Base-by-base conservation (phyloP, 768 basidiomycete genomes). In the Tylopilus balloui region DNA sequence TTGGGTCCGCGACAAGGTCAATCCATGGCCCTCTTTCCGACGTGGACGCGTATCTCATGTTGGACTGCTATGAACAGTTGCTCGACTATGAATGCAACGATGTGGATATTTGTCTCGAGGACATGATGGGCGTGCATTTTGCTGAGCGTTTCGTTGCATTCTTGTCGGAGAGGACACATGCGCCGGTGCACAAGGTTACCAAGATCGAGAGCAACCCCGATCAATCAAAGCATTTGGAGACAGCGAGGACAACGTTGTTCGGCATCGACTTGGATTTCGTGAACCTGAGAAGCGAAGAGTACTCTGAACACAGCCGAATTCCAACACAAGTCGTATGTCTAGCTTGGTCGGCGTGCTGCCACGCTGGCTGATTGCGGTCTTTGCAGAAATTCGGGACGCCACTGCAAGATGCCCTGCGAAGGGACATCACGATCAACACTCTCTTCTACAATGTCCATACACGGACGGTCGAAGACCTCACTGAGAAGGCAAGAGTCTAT, bases 1-100 rank as follows among this genome's bases (percentile, higher is more conserved):
- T 17, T 99, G 96, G 96, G 96, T 98, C 38, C 76, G 96, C 61
- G 96, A 99, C 69, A 99, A 99, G 84, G 95, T 93, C 52, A 57
- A 71, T 65, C 23, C 4, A 17, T 31, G 60, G 15, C 56, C 34
- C 51, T 43, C 25, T 35, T 31, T 43, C 8, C 49, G 36, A 34
- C 34, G 21, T 24, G 44, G 24, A 15, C 34, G 51, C 21, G 44
- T 57, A 47, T 47, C 50, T 64, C 50, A 56, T 55, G 13, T 24
- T 17, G 42, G 29, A 27, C 42, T 31, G 52, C 17, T 50, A 43
- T 52, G 42, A 45, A 50, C 49, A 92, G 96, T 73, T 98, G 38
- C 77, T 98, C 29, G 86, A 84, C 11, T 74, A 78, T 15, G 73
- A 88, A 45, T 91, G 88, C 58, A 82, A 91, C 64, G 96, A 99